Percentiles rank a stretch among this genome's conserved stretches.
Evolutionary conservation across 73 alveolate genomes (phyloP).

Genomic region (Effrenium voratum): DNA sequence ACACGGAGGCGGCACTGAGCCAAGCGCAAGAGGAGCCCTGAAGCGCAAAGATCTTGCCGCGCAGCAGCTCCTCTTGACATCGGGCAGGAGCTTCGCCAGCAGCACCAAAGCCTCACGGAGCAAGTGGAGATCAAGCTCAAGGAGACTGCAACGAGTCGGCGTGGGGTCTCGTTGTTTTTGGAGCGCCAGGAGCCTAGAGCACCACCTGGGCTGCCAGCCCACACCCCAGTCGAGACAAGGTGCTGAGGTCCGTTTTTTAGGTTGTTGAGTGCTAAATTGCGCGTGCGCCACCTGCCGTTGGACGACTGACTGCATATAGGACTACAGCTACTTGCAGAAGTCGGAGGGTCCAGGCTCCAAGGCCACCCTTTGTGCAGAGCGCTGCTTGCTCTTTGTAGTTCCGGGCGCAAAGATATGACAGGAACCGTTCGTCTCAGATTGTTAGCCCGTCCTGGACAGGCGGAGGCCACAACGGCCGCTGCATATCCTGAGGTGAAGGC

Average conservation of each 20-base stretch:
- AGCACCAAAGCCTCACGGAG: slow-evolving; percentile 82
- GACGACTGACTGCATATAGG: background rate
- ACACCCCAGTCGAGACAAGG: background rate
- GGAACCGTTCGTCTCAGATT: background rate
- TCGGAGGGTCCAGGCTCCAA: background rate
- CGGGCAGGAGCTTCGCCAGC: slow-evolving; percentile 62
- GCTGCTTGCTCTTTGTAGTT: no score
- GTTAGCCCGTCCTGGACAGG: no score
- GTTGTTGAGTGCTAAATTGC: background rate
- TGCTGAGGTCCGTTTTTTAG: background rate
- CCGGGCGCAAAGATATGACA: no score
- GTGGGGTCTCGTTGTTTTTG: no score
- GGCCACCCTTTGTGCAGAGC: background rate
- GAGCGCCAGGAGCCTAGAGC: slow-evolving; percentile 38
- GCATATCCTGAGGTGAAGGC: slow-evolving; percentile 83
- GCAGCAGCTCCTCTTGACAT: background rate
- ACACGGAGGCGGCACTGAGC: slow-evolving; percentile 16
- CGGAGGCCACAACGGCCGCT: slow-evolving; percentile 15
- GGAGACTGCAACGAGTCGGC: background rate
- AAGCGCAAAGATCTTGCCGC: background rate
- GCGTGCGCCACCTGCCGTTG: background rate
- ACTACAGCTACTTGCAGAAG: slow-evolving; percentile 45
- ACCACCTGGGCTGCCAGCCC: slow-evolving; percentile 53
- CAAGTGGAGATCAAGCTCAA: slow-evolving; percentile 79
- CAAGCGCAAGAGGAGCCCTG: slow-evolving; percentile 78